A percentile compares a stretch with the other conserved stretches of the same genome.
These are phyloP conservation scores for Monosporozyma solicola DNA, from an alignment of 805 yeast genomes.

Conservation along the genomic window DNA sequence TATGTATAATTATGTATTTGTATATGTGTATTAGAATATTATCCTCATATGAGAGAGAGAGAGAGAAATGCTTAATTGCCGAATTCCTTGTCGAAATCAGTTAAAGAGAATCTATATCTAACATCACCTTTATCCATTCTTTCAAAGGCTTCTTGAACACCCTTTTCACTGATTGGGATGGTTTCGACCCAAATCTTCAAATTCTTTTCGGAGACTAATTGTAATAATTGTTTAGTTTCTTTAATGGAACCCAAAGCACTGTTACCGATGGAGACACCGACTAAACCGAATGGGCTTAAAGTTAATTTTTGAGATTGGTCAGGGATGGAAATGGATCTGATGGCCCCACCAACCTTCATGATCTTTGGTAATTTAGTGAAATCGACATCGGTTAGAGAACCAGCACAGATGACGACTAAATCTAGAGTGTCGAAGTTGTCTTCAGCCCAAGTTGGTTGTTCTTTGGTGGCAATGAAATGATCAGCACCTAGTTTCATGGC, in stretches of 20 bases:
- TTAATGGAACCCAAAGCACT: slow-evolving; percentile 36
- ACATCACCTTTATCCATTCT: slow-evolving; percentile 44
- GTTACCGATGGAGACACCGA: slow-evolving; percentile 26
- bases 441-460: slow-evolving; percentile 35
- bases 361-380: slow-evolving; percentile 28
- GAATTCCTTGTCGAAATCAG: slow-evolving; percentile 37
- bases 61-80: background rate
- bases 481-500: slow-evolving; percentile 48
- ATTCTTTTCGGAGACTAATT: slow-evolving; percentile 39
- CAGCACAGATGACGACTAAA: slow-evolving; percentile 42
- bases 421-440: slow-evolving; percentile 34
- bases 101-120: slow-evolving; percentile 45
- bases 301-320: slow-evolving; percentile 10
- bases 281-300: slow-evolving; percentile 13
- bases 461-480: slow-evolving; percentile 46
- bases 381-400: slow-evolving; percentile 34
- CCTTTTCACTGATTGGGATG: slow-evolving; percentile 38
- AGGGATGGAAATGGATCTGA: slow-evolving; percentile 24
- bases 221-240: slow-evolving; percentile 41
- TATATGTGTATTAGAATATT: background rate
- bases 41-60: background rate
- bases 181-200: slow-evolving; percentile 47
- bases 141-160: slow-evolving; percentile 37
- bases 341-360: slow-evolving; percentile 30
- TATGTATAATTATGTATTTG: background rate